Base-by-base conservation (phyloP, 2,329 filamentous ascomycete species). In the Pseudocercospora crystallina region DNA sequence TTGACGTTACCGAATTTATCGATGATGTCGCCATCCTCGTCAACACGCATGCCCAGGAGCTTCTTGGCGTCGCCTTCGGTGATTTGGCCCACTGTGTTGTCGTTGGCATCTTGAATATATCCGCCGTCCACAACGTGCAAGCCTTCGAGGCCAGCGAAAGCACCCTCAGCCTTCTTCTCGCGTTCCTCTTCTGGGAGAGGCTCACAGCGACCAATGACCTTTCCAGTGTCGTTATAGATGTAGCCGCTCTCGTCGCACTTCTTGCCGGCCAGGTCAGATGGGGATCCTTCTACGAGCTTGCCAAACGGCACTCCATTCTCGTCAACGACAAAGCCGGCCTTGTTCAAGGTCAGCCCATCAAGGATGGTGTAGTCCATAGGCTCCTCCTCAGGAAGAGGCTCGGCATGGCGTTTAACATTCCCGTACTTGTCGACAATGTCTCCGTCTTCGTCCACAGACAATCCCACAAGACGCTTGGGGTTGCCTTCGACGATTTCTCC, bases 371-470 rank as follows among this genome's bases (percentile, higher is more conserved):
- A 71, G 60, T 84, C 81, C 10, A 73, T 76, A 61, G 76, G 57
- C 15, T 59, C 54, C 43, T 61, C 80, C 46, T 71, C 71, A 53
- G 76, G 73, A 78, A 83, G 62, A 10, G 79, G 79, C 62, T 83
- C 79, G 51, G 80, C 58, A 39, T 59, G 56, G 12, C 80, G 81
- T 64, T 84, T 78, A 46, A 81, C 77, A 58, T 83, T 84, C 59
- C 81, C 81, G 57, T 78, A 90, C 68, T 84, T 84, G 74, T 94
- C 89, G 47, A 87, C 76, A 33, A 95, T 84, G 50, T 94, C 89
- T 37, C 89, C 89, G 58, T 94, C 89, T 56, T 89, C 85, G 51
- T 95, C 89, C 12, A 94, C 89, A 8, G 76, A 64, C 40, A 88
- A 84, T 11, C 89, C 89, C 36, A 85, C 82, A 1, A 95, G 80